Base-by-base conservation (phyloP, 2,329 filamentous ascomycete species). In the Pestalotiopsis sp. region DNA sequence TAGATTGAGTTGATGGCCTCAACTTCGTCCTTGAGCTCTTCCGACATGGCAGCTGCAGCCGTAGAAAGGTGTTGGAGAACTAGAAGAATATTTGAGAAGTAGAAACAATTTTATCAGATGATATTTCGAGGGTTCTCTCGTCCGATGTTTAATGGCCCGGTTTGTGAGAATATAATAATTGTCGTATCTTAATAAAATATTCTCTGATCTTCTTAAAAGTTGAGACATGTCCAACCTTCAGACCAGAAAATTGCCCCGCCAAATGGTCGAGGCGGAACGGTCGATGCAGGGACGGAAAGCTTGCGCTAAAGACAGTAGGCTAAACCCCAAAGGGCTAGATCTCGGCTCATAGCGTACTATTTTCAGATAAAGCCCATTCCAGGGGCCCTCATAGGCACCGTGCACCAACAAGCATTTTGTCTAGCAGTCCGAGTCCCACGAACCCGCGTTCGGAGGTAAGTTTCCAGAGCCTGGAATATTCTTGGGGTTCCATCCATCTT, bases 1-100 rank as follows among this genome's bases (percentile, higher is more conserved):
- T 95, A 96, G 72, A 96, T 96, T 67, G 93, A 93, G 80, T 95
- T 96, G 76, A 96, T 91, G 71, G 92, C 93, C 76, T 91, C 91
- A 38, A 95, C 82, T 78, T 96, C 93, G 80, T 96, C 93, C 63
- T 81, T 79, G 31, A 95, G 86, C 72, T 88, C 86, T 71, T 88
- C 85, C 9, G 86, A 87, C 85, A 88, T 88, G 70, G 27, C 68
- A 39, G n/a, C 14, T 36, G 38, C 23, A 11, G 23, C 23, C 17
- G 57, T 13, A 58, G 17, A 23, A 25, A 27, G 20, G 3, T 36
- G 13, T 58, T 58, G 14, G 23, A 17, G 56, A 58, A 17, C 56
- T n/a, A 3, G 3, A 9, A 27, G 20, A 13, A 27, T n/a, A 27
- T 23, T 13, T 11, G 17, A 23, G 45, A 52, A 52, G 20, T 36